These are phyloP conservation scores for Cyberlindnera euphorbiae DNA, from an alignment of 805 yeast genomes.

Conservation along the genomic window DNA sequence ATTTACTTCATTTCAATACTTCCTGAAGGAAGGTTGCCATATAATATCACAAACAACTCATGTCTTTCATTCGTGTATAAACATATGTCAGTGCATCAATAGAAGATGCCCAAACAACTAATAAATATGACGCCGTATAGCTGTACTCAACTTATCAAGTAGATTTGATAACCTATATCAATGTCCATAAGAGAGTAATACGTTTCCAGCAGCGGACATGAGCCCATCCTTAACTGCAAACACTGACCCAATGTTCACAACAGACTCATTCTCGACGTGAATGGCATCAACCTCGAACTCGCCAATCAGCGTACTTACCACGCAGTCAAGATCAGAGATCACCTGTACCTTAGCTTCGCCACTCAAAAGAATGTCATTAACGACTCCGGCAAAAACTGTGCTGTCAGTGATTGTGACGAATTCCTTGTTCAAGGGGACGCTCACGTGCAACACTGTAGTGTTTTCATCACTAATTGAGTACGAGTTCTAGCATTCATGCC, in stretches of 20 bases:
- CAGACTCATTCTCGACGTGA: conserved; percentile 26
- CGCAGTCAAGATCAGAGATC: conserved; percentile 34
- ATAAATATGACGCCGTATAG: no score
- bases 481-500: conserved; percentile 41
- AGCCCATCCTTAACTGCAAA: no score
- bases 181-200: no score
- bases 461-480: conserved; percentile 12
- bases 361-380: conserved; percentile 35
- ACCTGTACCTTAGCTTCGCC: conserved; percentile 37
- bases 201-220: no score
- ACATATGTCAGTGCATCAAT: no score
- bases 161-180: no score
- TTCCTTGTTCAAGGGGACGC: conserved; percentile 37
- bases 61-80: conserved; percentile 1
- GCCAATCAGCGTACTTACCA: conserved; percentile 30
- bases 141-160: background rate
- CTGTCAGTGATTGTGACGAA: conserved; percentile 39
- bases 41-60: no score
- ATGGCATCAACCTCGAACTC: conserved; percentile 28
- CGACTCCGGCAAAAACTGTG: conserved; percentile 36
- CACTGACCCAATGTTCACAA: conserved; percentile 14
- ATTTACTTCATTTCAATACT: background rate
- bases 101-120: no score
- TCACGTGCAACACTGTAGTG: conserved; percentile 29
- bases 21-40: conserved; percentile 1